Evolutionary conservation across 108 stramenopile genomes (phyloP), one percentile per base, ranked within the genome.

Genomic region (Skeletonema grethae): DNA sequence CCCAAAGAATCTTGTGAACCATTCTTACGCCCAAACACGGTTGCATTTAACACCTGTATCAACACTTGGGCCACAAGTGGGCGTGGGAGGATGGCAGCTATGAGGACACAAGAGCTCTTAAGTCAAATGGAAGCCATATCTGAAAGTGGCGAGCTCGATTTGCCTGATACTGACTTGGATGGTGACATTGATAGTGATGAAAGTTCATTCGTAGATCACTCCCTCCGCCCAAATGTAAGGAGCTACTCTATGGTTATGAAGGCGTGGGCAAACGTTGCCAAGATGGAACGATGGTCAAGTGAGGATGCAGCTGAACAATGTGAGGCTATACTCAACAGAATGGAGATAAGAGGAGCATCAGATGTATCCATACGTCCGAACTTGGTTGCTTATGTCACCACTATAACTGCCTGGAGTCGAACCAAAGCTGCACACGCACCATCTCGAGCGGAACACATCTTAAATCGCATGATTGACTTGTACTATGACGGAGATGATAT

Each of bases 211-310:
- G 41, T 59, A 13, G 65, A 77, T 53, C 56, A 61, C 7, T 61
- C 58, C 2, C 39, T 82, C 6, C 69, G 46, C 20, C 85, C 88
- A 7, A 84, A 85, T 57, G 64, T 65, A 28, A 63, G 84, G 36
- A 80, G 80, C 7, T 84, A 77, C 55, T 70, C 83, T 10, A 70
- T 82, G 28, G 79, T 87, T 10, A 61, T 90, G 69, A 74, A 86
- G 72, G 89, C 86, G 3, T 90, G 82, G 79, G 68, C 88, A 5
- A 67, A 76, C 18, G 63, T 80, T 7, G 18, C 43, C 53, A 29
- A 55, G 30, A 61, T 34, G 11, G 79, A 65, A 38, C 57, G 56
- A 36, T 43, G 69, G 36, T 64, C 74, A 20, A 62, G 76, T 30
- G 76, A 67, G 45, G 56, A 67, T 39, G 71, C 81, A 28, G 71